These are phyloP conservation scores for Coniosporium tulheliwenetii DNA, from an alignment of 2,329 filamentous ascomycete genomes.

Conservation along the genomic window DNA sequence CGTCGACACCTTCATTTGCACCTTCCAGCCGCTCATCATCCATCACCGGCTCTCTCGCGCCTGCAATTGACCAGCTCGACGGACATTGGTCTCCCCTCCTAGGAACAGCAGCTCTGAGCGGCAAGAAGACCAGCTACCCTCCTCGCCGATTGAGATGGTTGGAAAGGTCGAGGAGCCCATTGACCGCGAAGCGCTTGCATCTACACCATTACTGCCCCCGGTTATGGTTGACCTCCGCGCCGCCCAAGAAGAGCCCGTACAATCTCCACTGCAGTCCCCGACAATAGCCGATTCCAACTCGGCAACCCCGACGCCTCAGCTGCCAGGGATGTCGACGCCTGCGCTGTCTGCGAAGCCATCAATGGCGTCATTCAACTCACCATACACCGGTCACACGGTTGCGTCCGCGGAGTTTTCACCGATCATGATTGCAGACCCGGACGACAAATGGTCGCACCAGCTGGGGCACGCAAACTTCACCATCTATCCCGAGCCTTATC, in stretches of 20 bases:
- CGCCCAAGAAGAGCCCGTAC: slow-evolving; percentile 38
- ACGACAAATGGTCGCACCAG: slow-evolving; percentile 70
- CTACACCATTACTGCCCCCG: slow-evolving; percentile 74
- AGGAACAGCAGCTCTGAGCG: not conserved
- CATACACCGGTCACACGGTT: slow-evolving; percentile 27
- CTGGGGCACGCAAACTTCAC: slow-evolving; percentile 90
- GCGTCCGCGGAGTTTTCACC: slow-evolving; percentile 43
- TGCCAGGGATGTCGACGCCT: slow-evolving; percentile 43
- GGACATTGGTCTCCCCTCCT: not conserved
- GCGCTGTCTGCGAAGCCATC: slow-evolving; percentile 67
- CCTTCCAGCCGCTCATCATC: slow-evolving; percentile 67
- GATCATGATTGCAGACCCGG: slow-evolving; percentile 46
- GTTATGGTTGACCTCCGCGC: slow-evolving; percentile 48
- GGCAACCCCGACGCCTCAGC: slow-evolving; percentile 31
- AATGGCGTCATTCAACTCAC: slow-evolving; percentile 52
- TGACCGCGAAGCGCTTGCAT: slow-evolving; percentile 47
- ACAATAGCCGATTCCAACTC: slow-evolving; percentile 48
- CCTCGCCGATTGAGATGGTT: slow-evolving; percentile 18
- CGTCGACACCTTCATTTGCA: slow-evolving; percentile 35
- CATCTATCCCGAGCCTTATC: slow-evolving; percentile 69
- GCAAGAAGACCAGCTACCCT: slow-evolving; percentile 1
- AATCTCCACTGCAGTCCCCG: slow-evolving; percentile 78
- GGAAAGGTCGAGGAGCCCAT: slow-evolving; percentile 28
- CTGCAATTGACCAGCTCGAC: slow-evolving; percentile 14
- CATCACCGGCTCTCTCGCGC: slow-evolving; percentile 46